Base-by-base conservation (phyloP, 306 rosid genomes). In the Cicer arietinum region DNA sequence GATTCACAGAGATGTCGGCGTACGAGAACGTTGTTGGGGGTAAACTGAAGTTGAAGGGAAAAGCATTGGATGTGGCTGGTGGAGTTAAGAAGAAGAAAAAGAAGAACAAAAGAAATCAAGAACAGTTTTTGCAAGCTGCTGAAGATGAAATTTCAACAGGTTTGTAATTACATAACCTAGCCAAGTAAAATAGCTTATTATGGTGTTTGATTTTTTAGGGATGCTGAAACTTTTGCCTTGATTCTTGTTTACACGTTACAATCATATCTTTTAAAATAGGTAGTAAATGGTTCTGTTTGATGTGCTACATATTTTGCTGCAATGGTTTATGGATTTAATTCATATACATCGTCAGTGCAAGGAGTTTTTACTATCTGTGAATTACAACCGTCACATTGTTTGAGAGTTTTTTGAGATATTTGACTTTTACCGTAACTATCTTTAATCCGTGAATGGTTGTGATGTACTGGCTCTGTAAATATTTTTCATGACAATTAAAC, bases 41-140 rank as follows among this genome's bases (percentile, higher is more conserved):
- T 84, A 94, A 91, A 84, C 73, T 94, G 84, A 94, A 94, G 88
- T 90, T 91, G n/a, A 94, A 94, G 83, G 98, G 98, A n/a, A 94
- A 94, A 86, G 98, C 98, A 40, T 86, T 94, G 66, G 97, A 91
- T 86, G 98, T 94, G 75, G 89, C 93, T 46, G 92, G 92, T 67
- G 96, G 96, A 30, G 78, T 91, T 74, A 94, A 90, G 88, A 94
- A 93, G 89, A 93, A 94, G 94, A 94, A 94, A 80, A 94, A 87
- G 90, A 94, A 91, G 82, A 76, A 14, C 65, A 91, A 84, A 61
- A 88, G 86, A 81, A 84, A 57, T 46, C 89, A 86, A 8, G 88
- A 90, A n/a, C 91, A 88, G 16, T 5, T 70, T 11, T 76, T 86
- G 74, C 78, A 78, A 53, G 83, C 73, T 17, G 22, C 87, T 10